Evolutionary conservation across 805 yeast genomes (phyloP).

Genomic region (Tetrapisispora phaffii): DNA sequence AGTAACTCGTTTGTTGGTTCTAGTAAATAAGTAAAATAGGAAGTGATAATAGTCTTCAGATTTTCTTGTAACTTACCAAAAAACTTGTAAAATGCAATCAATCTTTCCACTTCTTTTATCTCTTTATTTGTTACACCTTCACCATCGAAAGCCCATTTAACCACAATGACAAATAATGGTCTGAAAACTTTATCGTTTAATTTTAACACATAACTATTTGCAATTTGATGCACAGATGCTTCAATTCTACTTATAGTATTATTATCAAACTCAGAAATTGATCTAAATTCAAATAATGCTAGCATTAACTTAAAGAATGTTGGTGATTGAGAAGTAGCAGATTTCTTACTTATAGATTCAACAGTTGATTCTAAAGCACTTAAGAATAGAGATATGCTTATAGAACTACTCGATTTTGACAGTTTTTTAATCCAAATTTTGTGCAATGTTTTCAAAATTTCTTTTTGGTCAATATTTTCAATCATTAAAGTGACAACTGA

Average conservation of each 20-base stretch:
- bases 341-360: slow-evolving; percentile 60
- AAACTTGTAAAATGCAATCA: slow-evolving; percentile 72
- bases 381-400: slow-evolving; percentile 60
- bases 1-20: slow-evolving; percentile 60
- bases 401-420: slow-evolving; percentile 29
- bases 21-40: slow-evolving; percentile 75
- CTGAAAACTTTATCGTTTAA: slow-evolving; percentile 89
- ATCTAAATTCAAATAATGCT: slow-evolving; percentile 60
- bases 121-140: slow-evolving; percentile 46
- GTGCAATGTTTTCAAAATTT: slow-evolving; percentile 51
- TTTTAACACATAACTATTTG: slow-evolving; percentile 72
- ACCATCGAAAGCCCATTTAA: slow-evolving; percentile 87
- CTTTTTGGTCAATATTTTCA: slow-evolving; percentile 56
- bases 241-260: slow-evolving; percentile 78
- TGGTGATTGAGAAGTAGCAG: slow-evolving; percentile 62
- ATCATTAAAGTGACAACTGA: slow-evolving; percentile 53
- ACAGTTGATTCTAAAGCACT: slow-evolving; percentile 56
- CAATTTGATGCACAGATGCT: slow-evolving; percentile 61
- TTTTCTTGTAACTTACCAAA: slow-evolving; percentile 76
- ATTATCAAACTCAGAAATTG: slow-evolving; percentile 47
- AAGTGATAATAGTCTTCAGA: slow-evolving; percentile 77
- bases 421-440: slow-evolving; percentile 48
- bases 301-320: slow-evolving; percentile 60
- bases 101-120: slow-evolving; percentile 46
- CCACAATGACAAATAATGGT: slow-evolving; percentile 78